These are phyloP conservation scores for Pulveroboletus sp. DNA, from an alignment of 768 basidiomycete genomes.

Conservation along the genomic window DNA sequence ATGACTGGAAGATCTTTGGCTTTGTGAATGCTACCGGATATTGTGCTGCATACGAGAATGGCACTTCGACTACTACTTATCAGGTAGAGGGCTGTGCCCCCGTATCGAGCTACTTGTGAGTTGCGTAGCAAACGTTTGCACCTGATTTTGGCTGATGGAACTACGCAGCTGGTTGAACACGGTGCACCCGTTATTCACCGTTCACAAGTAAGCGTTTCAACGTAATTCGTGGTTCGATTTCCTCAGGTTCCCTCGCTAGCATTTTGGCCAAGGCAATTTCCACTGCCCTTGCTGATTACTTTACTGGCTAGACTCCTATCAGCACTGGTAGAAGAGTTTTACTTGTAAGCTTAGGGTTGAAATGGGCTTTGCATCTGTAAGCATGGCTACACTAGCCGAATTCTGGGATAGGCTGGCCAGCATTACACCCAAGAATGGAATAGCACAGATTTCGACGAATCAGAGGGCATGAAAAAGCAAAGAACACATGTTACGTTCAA, in stretches of 20 bases:
- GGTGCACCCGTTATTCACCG: slow-evolving; percentile 58
- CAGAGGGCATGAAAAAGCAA: no score
- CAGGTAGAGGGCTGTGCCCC: slow-evolving; percentile 57
- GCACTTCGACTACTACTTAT: slow-evolving; percentile 49
- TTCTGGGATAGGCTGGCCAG: no score
- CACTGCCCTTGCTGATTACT: slow-evolving; percentile 39
- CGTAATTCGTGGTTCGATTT: not conserved
- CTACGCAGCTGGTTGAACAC: slow-evolving; percentile 53
- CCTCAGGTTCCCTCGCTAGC: slow-evolving; percentile 27
- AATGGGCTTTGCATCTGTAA: no score
- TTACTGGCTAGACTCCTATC: slow-evolving; percentile 6
- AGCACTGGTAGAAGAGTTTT: slow-evolving; percentile 4
- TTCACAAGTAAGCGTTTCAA: slow-evolving; percentile 48
- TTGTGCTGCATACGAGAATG: slow-evolving; percentile 56
- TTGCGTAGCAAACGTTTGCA: slow-evolving; percentile 2
- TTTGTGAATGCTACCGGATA: slow-evolving; percentile 58
- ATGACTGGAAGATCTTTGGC: slow-evolving; percentile 49
- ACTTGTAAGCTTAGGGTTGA: not conserved
- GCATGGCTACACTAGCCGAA: no score
- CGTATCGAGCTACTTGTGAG: slow-evolving; percentile 63
- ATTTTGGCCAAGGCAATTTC: slow-evolving; percentile 50
- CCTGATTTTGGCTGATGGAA: not conserved
- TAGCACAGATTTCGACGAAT: no score
- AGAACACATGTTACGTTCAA: no score
- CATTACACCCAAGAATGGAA: no score